These are phyloP conservation scores for Moesziomyces sp. DNA, from an alignment of 1,284 basidiomycete species.

Conservation along the genomic window DNA sequence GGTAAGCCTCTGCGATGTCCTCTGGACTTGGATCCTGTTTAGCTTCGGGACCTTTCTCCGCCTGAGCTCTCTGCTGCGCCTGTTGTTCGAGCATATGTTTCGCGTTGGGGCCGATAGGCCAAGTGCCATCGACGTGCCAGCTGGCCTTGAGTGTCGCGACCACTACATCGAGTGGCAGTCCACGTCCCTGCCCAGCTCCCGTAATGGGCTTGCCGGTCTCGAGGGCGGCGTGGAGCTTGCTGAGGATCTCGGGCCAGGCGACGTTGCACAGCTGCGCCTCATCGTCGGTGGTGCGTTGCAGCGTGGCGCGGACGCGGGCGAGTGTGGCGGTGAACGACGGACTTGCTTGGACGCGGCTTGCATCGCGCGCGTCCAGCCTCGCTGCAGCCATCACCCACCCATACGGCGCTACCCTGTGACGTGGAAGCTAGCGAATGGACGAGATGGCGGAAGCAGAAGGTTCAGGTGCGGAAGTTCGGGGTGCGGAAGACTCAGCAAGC, in stretches of 20 bases:
- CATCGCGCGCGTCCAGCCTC: not conserved
- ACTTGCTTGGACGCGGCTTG: slow-evolving; percentile 4
- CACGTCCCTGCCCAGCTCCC: slow-evolving; percentile 30
- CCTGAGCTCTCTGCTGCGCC: slow-evolving; percentile 1
- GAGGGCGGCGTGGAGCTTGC: slow-evolving; percentile 26
- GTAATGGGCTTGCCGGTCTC: slow-evolving; percentile 30
- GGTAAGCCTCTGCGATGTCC: slow-evolving; percentile 16
- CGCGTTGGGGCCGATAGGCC: slow-evolving; percentile 37
- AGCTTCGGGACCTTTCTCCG: slow-evolving; percentile 26
- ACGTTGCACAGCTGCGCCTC: slow-evolving; percentile 19
- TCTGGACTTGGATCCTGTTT: slow-evolving; percentile 40
- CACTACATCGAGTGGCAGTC: slow-evolving; percentile 31
- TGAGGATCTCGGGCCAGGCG: slow-evolving; percentile 32
- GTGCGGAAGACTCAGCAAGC: no score
- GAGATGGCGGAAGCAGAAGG: not conserved
- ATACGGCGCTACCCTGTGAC: not conserved
- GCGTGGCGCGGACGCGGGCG: slow-evolving; percentile 4
- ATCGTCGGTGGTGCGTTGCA: slow-evolving; percentile 15
- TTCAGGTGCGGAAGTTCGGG: no score
- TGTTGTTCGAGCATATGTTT: slow-evolving; percentile 27
- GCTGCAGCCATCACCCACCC: not conserved
- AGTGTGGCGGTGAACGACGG: slow-evolving; percentile 17
- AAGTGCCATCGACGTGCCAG: slow-evolving; percentile 45
- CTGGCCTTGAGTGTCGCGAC: slow-evolving; percentile 32
- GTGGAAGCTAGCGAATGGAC: not conserved